Percentiles rank a stretch among this genome's conserved stretches.
These are phyloP conservation scores for Nemania sp. DNA, from an alignment of 2,329 filamentous ascomycete genomes.

Conservation along the genomic window DNA sequence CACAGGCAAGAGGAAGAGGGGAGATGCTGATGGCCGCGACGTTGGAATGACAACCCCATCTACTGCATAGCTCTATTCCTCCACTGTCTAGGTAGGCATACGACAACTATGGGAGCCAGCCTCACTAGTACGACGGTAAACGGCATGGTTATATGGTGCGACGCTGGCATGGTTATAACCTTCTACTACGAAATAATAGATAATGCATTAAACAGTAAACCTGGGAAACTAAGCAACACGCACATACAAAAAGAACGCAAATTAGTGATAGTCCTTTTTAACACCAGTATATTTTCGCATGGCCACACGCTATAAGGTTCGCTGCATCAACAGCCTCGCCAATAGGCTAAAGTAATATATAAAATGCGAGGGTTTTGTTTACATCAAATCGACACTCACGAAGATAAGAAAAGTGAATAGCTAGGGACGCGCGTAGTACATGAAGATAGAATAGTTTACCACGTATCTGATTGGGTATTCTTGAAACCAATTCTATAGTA, in stretches of 20 bases:
- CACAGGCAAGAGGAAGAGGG: conserved; percentile 66
- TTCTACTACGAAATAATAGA: conserved; percentile 4
- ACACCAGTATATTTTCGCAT: neutral
- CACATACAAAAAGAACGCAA: no score
- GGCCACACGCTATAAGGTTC: neutral
- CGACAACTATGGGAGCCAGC: neutral
- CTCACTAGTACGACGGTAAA: conserved; percentile 10
- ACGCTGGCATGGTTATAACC: neutral
- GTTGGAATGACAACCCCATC: conserved; percentile 22
- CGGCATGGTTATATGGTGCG: neutral
- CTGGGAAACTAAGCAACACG: no score
- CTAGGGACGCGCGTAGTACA: conserved; percentile 21
- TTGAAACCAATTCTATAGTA: neutral
- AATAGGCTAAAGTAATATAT: conserved; percentile 37
- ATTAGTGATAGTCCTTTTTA: neutral
- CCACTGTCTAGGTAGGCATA: conserved; percentile 10
- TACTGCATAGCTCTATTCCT: conserved; percentile 11
- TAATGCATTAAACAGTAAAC: conserved; percentile 2
- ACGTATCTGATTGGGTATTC: neutral
- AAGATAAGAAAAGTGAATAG: conserved; percentile 36
- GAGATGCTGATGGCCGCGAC: conserved; percentile 53
- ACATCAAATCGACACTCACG: conserved; percentile 37
- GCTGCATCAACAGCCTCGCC: conserved; percentile 2
- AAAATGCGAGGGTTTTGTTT: conserved; percentile 31
- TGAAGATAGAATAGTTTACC: conserved; percentile 1